Evolutionary conservation across 768 basidiomycete genomes (phyloP), one percentile per base, ranked within the genome.

Genomic region (Rhodotorula kratochvilovae): DNA sequence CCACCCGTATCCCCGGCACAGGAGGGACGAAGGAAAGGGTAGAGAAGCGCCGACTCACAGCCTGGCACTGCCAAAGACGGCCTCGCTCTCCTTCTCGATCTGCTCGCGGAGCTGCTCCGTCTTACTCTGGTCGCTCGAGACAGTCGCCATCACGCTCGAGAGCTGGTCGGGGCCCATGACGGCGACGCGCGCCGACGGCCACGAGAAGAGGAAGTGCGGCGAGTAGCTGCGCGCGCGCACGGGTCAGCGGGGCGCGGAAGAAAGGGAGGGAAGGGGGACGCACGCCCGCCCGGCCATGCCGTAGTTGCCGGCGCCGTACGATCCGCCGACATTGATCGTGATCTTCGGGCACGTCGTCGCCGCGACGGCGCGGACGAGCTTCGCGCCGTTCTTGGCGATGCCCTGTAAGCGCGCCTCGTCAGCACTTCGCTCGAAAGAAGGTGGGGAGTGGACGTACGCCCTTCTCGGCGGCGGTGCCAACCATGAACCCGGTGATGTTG

Each of bases 401-500:
- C 93, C 70, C 67, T 67, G 46, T 25, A 11, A 12, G 33, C 11
- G 53, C n/a, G 46, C 15, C 6, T 6, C 2, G 15, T 7, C 43
- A 19, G 42, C 4, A 2, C 25, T 27, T 11, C 3, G 5, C 8
- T 5, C 17, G 33, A 42, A 1, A 1, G 31, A 15, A 16, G 17
- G 54, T 17, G 51, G 10, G 36, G 10, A 23, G 21, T 4, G 13
- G 11, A 62, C 70, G 33, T 50, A 69, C 93, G 5, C 91, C 92
- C 76, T 86, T 86, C 81, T 97, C 93, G 29, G 94, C 94, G 74
- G 93, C 94, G 10, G 90, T 92, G 11, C 93, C 93, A 7, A 97
- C 93, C 93, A 96, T 97, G 77, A 96, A 97, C 21, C 90, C 91
- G 5, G 91, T 91, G n/a, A 96, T 91, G 77, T 97, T 97, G 56